These are phyloP conservation scores for Rhamnella rubrinervis DNA, from an alignment of 331 rosid species.

Conservation along the genomic window DNA sequence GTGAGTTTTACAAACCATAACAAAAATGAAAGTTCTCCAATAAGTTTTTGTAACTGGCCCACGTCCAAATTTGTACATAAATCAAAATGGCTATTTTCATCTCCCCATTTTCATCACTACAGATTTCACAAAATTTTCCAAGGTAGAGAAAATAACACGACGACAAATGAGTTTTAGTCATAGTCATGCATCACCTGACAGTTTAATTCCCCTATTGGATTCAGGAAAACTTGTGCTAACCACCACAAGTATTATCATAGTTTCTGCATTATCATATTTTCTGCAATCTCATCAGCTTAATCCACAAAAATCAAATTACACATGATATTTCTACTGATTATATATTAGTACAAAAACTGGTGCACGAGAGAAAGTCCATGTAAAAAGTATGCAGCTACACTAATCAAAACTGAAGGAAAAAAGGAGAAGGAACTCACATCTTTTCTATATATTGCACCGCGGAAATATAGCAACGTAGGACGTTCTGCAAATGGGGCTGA, in stretches of 20 bases:
- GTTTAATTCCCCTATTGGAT: background rate
- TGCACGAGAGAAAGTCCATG: background rate
- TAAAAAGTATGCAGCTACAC: background rate
- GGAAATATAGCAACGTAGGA: slow-evolving; percentile 69
- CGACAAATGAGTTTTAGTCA: background rate
- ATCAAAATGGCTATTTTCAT: background rate
- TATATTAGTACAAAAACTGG: too few relatives aligned
- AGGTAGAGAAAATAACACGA: too few relatives aligned
- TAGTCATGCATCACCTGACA: background rate
- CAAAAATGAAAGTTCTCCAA: slow-evolving; percentile 1
- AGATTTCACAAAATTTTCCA: too few relatives aligned
- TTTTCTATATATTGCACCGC: slow-evolving; percentile 93
- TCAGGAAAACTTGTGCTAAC: background rate
- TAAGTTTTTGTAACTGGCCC: background rate
- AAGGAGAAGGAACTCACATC: slow-evolving; percentile 62
- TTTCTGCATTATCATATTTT: slow-evolving; percentile 1
- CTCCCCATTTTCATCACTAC: background rate
- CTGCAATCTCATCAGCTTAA: background rate
- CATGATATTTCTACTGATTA: background rate
- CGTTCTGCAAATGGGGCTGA: slow-evolving; percentile 74
- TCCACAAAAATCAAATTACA: background rate
- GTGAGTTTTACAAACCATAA: too few relatives aligned
- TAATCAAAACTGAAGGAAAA: slow-evolving; percentile 21
- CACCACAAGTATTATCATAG: slow-evolving; percentile 5
- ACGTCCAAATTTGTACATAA: background rate